Percentiles rank a stretch among this genome's conserved stretches.
These are phyloP conservation scores for Colletotrichum phormii DNA, from an alignment of 2,329 filamentous ascomycete genomes.

Conservation along the genomic window DNA sequence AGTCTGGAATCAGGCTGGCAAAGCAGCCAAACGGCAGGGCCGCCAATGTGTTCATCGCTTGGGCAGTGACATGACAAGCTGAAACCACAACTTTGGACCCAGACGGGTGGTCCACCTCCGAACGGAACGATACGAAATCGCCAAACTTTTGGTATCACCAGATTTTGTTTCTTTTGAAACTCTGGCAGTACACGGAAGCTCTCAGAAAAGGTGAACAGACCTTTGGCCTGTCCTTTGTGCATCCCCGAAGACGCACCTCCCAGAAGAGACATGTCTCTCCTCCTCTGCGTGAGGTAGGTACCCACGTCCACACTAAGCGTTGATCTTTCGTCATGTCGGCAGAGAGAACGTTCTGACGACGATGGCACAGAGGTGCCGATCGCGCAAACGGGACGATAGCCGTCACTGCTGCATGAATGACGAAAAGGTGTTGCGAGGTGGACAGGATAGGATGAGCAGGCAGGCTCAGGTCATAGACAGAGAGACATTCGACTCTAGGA, in stretches of 20 bases:
- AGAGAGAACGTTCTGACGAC: constrained; percentile 7
- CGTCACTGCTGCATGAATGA: constrained; percentile 18
- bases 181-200: constrained; percentile 5
- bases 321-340: constrained; percentile 16
- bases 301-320: not conserved
- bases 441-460: constrained; percentile 13
- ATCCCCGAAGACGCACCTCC: not conserved
- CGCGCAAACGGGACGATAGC: constrained; percentile 10
- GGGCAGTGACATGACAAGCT: constrained; percentile 7
- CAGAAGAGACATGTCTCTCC: not conserved
- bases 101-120: not conserved
- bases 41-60: constrained; percentile 25
- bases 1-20: not conserved
- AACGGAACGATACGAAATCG: constrained; percentile 12
- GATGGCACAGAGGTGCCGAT: not conserved
- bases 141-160: not conserved
- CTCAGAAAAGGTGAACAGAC: not conserved
- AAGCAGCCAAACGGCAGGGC: not conserved
- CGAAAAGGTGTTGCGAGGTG: not conserved
- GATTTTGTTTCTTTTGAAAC: not conserved
- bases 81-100: constrained; percentile 25
- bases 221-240: not conserved
- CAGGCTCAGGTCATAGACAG: too few relatives aligned
- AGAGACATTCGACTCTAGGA: not conserved
- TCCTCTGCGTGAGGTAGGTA: not conserved